phyloP scores from a whole-genome alignment of 2,329 filamentous ascomycete species.

The Penicillium sp. region DNA sequence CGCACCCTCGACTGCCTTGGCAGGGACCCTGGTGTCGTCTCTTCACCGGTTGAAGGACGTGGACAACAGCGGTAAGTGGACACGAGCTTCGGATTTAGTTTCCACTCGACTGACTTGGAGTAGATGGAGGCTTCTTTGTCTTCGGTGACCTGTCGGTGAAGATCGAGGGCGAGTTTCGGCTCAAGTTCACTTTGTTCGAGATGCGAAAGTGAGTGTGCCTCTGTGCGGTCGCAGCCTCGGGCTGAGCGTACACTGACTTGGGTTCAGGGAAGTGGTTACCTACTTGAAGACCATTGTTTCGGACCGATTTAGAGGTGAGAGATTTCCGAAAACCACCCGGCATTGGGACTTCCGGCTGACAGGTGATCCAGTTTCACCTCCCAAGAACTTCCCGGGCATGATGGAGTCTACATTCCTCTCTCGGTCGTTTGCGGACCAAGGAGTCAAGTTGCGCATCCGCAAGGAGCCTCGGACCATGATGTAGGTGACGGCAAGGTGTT shows the following conservation, averaged over 20 bases:
- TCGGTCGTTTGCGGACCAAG: constrained; percentile 80
- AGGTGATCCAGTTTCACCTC: constrained; percentile 36
- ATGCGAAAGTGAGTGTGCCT: constrained; percentile 55
- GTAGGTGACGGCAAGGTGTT: constrained; percentile 25
- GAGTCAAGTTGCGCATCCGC: constrained; percentile 74
- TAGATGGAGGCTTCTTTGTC: constrained; percentile 83
- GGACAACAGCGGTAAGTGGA: constrained; percentile 58
- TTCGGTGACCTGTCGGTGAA: constrained; percentile 84
- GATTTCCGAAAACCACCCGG: background rate
- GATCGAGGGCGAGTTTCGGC: constrained; percentile 66
- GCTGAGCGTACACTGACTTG: constrained; percentile 15
- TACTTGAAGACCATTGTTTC: constrained; percentile 58
- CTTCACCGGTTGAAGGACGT: constrained; percentile 78
- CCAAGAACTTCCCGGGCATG: constrained; percentile 76
- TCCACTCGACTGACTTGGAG: background rate
- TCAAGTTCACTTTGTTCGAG: constrained; percentile 77
- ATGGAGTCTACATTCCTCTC: constrained; percentile 78
- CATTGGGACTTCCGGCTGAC: background rate
- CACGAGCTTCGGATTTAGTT: background rate
- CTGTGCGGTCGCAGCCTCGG: constrained; percentile 2
- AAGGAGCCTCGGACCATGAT: constrained; percentile 71
- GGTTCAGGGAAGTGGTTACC: constrained; percentile 44
- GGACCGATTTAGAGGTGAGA: constrained; percentile 65
- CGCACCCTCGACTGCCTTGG: constrained; percentile 55
- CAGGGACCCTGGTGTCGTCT: constrained; percentile 75